Base-by-base conservation (phyloP, 805 yeast genomes). In the Scheffersomyces ergatensis region DNA sequence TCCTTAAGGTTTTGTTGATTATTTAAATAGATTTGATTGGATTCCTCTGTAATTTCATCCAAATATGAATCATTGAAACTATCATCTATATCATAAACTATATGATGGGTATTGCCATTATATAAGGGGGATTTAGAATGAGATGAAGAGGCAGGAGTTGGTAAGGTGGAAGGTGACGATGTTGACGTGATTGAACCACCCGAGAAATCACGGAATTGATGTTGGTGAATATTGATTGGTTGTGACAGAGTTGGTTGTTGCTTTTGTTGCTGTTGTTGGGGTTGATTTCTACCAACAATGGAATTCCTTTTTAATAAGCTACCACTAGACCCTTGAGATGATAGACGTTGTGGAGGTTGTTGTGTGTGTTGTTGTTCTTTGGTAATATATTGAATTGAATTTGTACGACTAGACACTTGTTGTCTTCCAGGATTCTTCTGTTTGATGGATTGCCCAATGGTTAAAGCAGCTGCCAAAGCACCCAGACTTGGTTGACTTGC, bases 381-480 rank as follows among this genome's bases (percentile, higher is more conserved):
- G 6, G 34, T 21, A 14, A 38, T 23, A 26, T 25, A 17, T 25
- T 33, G 42, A 13, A 25, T 17, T 6, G 37, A 19, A 19, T n/a
- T 36, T 33, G 33, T 33, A 17, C 15, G 45, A 36, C 29, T 45
- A 16, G 13, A 17, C 31, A 36, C 19, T 21, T 26, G 16, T 25
- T 20, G 23, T 24, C 23, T 39, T 30, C 33, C 30, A 11, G 9
- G 34, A 11, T 15, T 15, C 16, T 42, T 37, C 14, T 33, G 32
- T 42, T 50, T 50, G 13, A 41, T 29, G 18, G 38, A 50, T 42
- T 68, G 55, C 14, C 76, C 76, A 44, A 70, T 70, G 23, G 73
- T 62, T 36, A 66, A 50, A 1, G 76, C 76, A 3, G 76, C 76
- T 3, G 76, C 76, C 55, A 64, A 51, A 15, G 76, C 76, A 33